These are phyloP conservation scores for Drechslera avenae DNA, from an alignment of 2,329 filamentous ascomycete genomes.

Conservation along the genomic window DNA sequence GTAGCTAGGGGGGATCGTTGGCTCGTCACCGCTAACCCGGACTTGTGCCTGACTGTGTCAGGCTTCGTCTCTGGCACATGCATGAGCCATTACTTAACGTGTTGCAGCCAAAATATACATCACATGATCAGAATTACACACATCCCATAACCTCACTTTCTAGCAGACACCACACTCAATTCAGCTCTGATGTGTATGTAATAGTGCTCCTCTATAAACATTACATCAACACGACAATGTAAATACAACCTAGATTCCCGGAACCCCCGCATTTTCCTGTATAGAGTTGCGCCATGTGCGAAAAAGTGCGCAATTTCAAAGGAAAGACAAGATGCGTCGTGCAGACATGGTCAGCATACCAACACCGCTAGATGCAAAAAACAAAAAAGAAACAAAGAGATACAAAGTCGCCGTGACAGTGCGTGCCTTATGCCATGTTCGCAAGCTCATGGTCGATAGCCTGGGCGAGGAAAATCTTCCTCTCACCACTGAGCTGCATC, in stretches of 20 bases:
- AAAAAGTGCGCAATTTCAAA: constrained; percentile 1
- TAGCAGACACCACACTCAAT: background rate
- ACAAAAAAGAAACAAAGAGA: constrained; percentile 8
- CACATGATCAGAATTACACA: too few relatives aligned
- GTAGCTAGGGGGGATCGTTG: constrained; percentile 3
- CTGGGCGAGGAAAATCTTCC: constrained; percentile 85
- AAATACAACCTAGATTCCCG: constrained; percentile 8
- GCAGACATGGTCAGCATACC: constrained; percentile 16
- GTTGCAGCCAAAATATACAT: too few relatives aligned
- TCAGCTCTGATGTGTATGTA: background rate
- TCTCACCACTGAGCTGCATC: constrained; percentile 84
- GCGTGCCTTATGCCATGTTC: constrained; percentile 75
- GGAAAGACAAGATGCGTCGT: constrained; percentile 17
- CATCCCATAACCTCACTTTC: too few relatives aligned
- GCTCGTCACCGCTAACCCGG: background rate
- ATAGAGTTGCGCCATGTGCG: constrained; percentile 11
- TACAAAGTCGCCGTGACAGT: constrained; percentile 34
- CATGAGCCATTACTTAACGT: too few relatives aligned
- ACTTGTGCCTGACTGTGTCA: too few relatives aligned
- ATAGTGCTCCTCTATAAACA: constrained; percentile 7
- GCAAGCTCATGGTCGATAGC: constrained; percentile 93
- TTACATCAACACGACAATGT: constrained; percentile 6
- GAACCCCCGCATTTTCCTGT: constrained; percentile 10
- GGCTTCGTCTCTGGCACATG: background rate
- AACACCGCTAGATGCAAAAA: constrained; percentile 29